Evolutionary conservation across 179 eudicot species (phyloP).

Genomic region (Corrigiola litoralis): DNA sequence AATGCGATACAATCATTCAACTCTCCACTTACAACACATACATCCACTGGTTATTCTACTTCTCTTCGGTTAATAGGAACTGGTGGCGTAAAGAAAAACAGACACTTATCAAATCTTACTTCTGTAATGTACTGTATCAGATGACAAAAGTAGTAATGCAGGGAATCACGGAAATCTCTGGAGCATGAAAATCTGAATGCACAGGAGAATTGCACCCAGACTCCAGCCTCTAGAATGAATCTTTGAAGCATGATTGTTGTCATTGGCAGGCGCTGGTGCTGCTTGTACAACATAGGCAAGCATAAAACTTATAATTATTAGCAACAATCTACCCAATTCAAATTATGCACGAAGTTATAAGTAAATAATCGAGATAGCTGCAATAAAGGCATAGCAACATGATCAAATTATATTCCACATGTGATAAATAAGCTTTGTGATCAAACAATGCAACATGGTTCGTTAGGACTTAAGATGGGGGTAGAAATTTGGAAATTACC

Average conservation of each 20-base stretch:
- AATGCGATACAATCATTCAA: too few relatives aligned
- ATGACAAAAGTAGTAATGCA: neutral
- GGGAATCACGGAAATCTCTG: slow-evolving; percentile 18
- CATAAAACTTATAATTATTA: neutral
- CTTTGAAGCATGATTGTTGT: slow-evolving; percentile 22
- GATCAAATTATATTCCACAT: too few relatives aligned
- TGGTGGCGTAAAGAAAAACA: neutral
- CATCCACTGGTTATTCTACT: neutral
- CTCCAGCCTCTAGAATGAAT: slow-evolving; percentile 30
- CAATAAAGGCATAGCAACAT: too few relatives aligned
- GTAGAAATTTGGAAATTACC: slow-evolving; percentile 28
- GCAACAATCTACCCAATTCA: too few relatives aligned
- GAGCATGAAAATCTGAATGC: slow-evolving; percentile 31
- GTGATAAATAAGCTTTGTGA: too few relatives aligned
- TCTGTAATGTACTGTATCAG: neutral
- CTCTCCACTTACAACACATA: too few relatives aligned
- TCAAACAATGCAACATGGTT: too few relatives aligned
- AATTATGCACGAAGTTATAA: too few relatives aligned
- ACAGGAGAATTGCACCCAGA: slow-evolving; percentile 24
- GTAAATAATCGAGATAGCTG: too few relatives aligned
- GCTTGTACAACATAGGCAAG: neutral
- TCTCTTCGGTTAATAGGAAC: neutral
- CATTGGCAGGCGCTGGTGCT: slow-evolving; percentile 15
- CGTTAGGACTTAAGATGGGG: neutral
- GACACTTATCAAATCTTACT: too few relatives aligned